Percentiles rank a stretch among this genome's conserved stretches.
phyloP scores from a whole-genome alignment of 495 filamentous ascomycete genomes.

The Aspergillus heteromorphus region DNA sequence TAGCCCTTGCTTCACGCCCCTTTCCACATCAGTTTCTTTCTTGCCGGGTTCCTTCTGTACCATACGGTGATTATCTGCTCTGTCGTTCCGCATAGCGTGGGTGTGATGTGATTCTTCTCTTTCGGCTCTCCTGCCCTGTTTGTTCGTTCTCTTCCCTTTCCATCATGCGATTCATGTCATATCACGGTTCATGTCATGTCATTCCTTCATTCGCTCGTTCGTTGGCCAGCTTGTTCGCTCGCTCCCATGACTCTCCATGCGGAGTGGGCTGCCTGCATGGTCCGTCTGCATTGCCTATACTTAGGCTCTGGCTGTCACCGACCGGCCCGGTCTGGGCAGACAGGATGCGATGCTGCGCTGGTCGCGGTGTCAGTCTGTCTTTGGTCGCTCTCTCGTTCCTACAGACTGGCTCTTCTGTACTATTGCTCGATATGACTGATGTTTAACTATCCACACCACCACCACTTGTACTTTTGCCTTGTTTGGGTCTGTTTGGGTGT shows the following conservation, averaged over 20 bases:
- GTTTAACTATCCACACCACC: background rate
- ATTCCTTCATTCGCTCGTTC: slow-evolving; percentile 13
- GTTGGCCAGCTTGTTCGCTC: slow-evolving; percentile 6
- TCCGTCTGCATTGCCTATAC: background rate
- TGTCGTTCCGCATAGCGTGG: slow-evolving; percentile 23
- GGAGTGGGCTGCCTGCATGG: no score
- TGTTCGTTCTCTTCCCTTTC: background rate
- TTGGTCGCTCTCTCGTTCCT: no score
- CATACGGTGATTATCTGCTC: background rate
- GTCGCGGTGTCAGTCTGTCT: background rate
- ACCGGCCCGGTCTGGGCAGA: background rate
- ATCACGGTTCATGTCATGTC: slow-evolving; percentile 19
- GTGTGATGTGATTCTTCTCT: slow-evolving; percentile 7
- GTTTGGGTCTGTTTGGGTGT: background rate
- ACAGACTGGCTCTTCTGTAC: no score
- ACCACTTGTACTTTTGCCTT: background rate
- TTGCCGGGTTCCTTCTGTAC: background rate
- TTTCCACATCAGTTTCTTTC: slow-evolving; percentile 4
- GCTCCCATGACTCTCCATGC: background rate
- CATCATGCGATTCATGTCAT: background rate
- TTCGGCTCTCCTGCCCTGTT: background rate
- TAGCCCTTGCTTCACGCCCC: slow-evolving; percentile 6
- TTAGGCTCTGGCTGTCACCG: background rate
- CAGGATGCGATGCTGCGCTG: background rate
- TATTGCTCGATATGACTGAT: no score